phyloP scores from a whole-genome alignment of 352 stramenopile species.

The Lagenidium giganteum region DNA sequence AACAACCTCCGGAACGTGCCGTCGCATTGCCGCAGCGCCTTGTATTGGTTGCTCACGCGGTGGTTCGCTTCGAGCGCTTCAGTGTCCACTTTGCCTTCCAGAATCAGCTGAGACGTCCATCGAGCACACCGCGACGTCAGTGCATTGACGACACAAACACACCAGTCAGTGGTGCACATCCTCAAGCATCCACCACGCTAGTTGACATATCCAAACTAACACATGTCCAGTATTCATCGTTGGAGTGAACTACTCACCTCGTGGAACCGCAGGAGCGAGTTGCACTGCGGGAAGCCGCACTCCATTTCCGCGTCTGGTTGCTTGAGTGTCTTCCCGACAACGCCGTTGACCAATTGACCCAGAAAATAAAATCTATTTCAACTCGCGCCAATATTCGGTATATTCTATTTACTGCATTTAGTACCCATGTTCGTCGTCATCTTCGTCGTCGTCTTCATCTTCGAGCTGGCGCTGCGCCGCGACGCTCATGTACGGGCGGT shows the following conservation, averaged over 20 bases:
- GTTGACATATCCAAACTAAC: not conserved
- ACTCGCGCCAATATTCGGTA: constrained; percentile 17
- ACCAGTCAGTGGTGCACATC: too few relatives aligned
- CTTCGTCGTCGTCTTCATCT: constrained; percentile 35
- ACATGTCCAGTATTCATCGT: too few relatives aligned
- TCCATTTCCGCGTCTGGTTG: constrained; percentile 40
- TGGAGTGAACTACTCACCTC: constrained; percentile 42
- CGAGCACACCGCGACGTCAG: too few relatives aligned
- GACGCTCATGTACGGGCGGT: constrained; percentile 71
- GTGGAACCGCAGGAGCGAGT: constrained; percentile 55
- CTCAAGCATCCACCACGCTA: constrained; percentile 19
- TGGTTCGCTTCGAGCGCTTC: too few relatives aligned
- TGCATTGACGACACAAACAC: too few relatives aligned
- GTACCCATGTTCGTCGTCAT: constrained; percentile 2
- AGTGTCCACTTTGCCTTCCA: constrained; percentile 30
- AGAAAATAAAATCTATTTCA: constrained; percentile 4
- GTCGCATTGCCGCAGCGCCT: constrained; percentile 45
- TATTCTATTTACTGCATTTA: constrained; percentile 11
- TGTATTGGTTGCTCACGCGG: constrained; percentile 35
- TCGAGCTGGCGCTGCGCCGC: constrained; percentile 33
- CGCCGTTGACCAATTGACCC: not conserved
- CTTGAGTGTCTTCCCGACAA: too few relatives aligned
- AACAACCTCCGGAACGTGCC: constrained; percentile 44
- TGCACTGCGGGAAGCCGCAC: constrained; percentile 46
- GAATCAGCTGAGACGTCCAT: constrained; percentile 51